Evolutionary conservation across 108 stramenopile genomes (phyloP), one percentile per base, ranked within the genome.

Genomic region (Cyclostephanos invisitatus): DNA sequence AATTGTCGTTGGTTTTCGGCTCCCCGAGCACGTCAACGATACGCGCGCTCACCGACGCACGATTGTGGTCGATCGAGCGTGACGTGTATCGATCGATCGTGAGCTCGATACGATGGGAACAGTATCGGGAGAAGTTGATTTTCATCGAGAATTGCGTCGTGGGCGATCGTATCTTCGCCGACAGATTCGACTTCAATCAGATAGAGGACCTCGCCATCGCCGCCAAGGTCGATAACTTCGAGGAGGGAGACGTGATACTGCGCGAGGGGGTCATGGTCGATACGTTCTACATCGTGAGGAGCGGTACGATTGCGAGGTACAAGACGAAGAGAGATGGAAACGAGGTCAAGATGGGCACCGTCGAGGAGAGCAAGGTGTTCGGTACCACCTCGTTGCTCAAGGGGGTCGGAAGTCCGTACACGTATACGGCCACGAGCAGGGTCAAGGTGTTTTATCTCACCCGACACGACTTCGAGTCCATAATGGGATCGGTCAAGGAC

Each of bases 21-120:
- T 90, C 86, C 44, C 96, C 98, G 10, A 83, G 97, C 21, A 92
- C 92, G 32, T 95, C 95, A 21, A 89, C 96, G 59, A 88, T 96
- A 47, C 80, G 82, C 58, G 93, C 96, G 8, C 65, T 64, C 10
- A 61, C 64, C 6, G 80, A 81, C 15, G 86, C 67, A 24, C 70
- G 78, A 12, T 56, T 95, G 9, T 97, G 93, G 86, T 80, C 81
- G n/a, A 85, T 97, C 48, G 91, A 92, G 70, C 92, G 95, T 54
- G 78, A 80, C 46, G 78, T 81, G 5, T 97, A 91, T 72, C 81
- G 94, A 17, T 73, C 65, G 28, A 82, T 94, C 22, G 79, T 87
- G 50, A 64, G 62, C 24, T 87, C 91, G 67, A 82, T 82, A 25
- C 83, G 91, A 69, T 75, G 72, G 7, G 67, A 74, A 18, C 70